Conservation (phyloP, 2,329 filamentous ascomycete genomes). For the Colletotrichum shisoi region DNA sequence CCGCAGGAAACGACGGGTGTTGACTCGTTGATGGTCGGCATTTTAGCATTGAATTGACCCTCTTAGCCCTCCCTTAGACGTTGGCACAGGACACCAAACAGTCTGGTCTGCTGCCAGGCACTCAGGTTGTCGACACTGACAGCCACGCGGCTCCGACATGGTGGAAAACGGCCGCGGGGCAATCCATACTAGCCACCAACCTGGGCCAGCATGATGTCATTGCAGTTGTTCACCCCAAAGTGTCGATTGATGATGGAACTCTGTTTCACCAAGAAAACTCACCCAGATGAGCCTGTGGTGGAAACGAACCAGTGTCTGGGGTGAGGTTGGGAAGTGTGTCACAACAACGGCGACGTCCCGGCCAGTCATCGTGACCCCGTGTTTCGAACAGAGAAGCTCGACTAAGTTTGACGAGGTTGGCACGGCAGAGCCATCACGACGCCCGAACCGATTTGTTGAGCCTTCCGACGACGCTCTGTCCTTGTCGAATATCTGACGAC, state of each 20-base stretch:
- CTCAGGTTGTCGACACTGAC: slow-evolving; percentile 12
- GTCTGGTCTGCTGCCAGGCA: background rate
- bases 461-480: background rate
- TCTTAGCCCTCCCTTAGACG: slow-evolving; percentile 5
- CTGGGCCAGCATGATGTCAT: slow-evolving; percentile 28
- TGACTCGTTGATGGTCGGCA: slow-evolving; percentile 35
- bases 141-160: slow-evolving; percentile 30
- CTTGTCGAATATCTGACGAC: slow-evolving; percentile 8
- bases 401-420: slow-evolving; percentile 17
- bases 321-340: slow-evolving; percentile 17
- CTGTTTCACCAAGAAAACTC: slow-evolving; percentile 28
- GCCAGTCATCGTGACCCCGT: slow-evolving; percentile 25
- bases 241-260: slow-evolving; percentile 15
- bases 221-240: slow-evolving; percentile 22
- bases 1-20: slow-evolving; percentile 27
- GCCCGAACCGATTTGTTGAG: slow-evolving; percentile 1
- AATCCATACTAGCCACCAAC: slow-evolving; percentile 18
- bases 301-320: slow-evolving; percentile 25
- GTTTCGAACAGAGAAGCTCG: slow-evolving; percentile 30
- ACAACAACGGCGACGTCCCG: slow-evolving; percentile 18
- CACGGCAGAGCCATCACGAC: background rate
- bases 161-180: slow-evolving; percentile 14
- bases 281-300: background rate
- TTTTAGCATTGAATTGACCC: slow-evolving; percentile 35
- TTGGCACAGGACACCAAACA: slow-evolving; percentile 25